These are phyloP conservation scores for Penicillium janthinellum DNA, from an alignment of 2,329 filamentous ascomycete genomes.

Conservation along the genomic window DNA sequence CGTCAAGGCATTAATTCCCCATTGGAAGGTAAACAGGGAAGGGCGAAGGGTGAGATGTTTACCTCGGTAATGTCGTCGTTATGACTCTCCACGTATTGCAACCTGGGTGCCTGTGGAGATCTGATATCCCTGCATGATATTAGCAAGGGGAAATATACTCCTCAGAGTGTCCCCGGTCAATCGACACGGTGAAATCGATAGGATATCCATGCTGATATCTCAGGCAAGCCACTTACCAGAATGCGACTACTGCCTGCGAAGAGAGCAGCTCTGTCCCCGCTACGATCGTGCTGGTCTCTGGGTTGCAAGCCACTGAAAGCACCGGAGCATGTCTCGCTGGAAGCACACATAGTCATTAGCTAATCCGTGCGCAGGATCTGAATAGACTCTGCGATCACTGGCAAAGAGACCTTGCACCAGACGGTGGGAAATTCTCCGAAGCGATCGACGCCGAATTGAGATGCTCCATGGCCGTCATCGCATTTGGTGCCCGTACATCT, in stretches of 20 bases:
- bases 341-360: conserved; percentile 19
- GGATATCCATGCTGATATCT: neutral
- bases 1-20: neutral
- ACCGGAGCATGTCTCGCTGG: conserved; percentile 53
- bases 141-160: conserved; percentile 22
- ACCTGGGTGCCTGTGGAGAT: conserved; percentile 37
- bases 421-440: conserved; percentile 21
- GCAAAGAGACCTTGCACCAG: conserved; percentile 13
- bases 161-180: neutral
- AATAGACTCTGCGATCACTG: neutral
- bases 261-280: conserved; percentile 58
- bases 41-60: conserved; percentile 28
- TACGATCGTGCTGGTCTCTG: conserved; percentile 51
- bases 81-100: conserved; percentile 51
- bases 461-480: conserved; percentile 3
- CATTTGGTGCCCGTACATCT: neutral
- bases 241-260: conserved; percentile 44
- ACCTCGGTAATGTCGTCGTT: conserved; percentile 64
- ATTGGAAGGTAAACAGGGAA: neutral
- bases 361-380: conserved; percentile 5
- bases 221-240: conserved; percentile 44
- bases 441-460: conserved; percentile 1
- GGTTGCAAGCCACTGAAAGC: conserved; percentile 55
- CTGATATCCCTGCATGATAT: conserved; percentile 46
- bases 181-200: neutral